Base-by-base conservation (phyloP, 1,284 basidiomycete species). In the Tilletia indica region DNA sequence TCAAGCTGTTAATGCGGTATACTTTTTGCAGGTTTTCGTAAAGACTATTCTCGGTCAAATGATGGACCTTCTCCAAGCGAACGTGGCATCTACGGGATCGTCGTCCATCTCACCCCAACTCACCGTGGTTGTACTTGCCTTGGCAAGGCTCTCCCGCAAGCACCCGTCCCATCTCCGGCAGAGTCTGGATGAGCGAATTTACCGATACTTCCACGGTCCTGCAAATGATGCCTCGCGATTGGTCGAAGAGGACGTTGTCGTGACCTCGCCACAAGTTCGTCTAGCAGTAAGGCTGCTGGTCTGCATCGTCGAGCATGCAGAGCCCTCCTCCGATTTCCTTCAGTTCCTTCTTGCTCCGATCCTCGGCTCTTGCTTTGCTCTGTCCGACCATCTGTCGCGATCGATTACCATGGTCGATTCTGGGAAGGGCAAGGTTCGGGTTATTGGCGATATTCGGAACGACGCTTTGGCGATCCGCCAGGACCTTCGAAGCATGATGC, bases 311-410 rank as follows among this genome's bases (percentile, higher is more conserved):
- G 69, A 75, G 39, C 76, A 81, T n/a, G 77, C 81, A 1, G 79
- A 78, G 48, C 82, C 82, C 3, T 78, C 79, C 19, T 75, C 82
- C 2, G 71, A 71, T 9, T 80, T 80, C 66, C 74, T 82, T 48
- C 70, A 74, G 16, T 21, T 69, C 6, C 48, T 82, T 25, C 75
- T 79, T 48, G 63, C 68, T 49, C 77, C 78, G 0, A 68, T 81
- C 39, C 34, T 77, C 6, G 70, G 71, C 11, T 75, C 76, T 58
- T 77, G 81, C 31, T 69, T 82, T 47, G 70, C 73, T n/a, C 71
- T 83, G 36, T 69, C 76, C 64, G 66, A 74, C 67, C 70, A 72
- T 8, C 61, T 79, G 0, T 38, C 68, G 5, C 38, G 67, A 3
- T 31, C 72, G 0, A 49, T 64, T 19, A 39, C 61, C 34, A 9